Evolutionary conservation across 768 basidiomycete genomes (phyloP), one percentile per base, ranked within the genome.

Genomic region (Russula emetica): DNA sequence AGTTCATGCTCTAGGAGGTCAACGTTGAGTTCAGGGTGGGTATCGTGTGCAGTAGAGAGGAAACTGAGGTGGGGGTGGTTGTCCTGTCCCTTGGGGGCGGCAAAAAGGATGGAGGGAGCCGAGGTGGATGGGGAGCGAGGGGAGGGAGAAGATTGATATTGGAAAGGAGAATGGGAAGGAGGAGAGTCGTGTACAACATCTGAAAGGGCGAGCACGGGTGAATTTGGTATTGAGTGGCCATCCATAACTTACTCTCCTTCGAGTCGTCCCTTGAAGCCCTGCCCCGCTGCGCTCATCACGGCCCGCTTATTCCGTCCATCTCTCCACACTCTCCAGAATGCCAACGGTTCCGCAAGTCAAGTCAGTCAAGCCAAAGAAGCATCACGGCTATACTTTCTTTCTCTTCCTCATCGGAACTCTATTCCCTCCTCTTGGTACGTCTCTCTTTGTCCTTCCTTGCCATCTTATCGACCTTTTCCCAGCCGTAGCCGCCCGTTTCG

Each of bases 401-500:
- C 81, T 98, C 38, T 94, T 94, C 76, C 83, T 97, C 57, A 74
- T 91, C 62, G 95, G 94, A n/a, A 88, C 92, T 1, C 79, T 98
- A 56, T 85, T 98, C 62, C 94, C 94, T 10, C 94, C 94, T 32
- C 80, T 98, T 32, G 94, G 94, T 95, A 54, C 58, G 82, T 76
- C 34, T 18, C 20, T 38, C 3, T 45, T 36, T 36, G n/a, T 30
- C 53, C 38, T 36, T 57, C 62, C 60, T 62, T 64, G 49, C 45
- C 45, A 50, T 58, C 40, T 44, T 42, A 54, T 53, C 28, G 11
- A 57, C 54, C n/a, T 0, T 22, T 64, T 49, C 62, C 24, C 72
- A 97, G 94, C 95, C 64, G 94, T 97, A 34, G 94, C 93, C 6
- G 88, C 92, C 26, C 82, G 95, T 61, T 98, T 98, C 72, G 95